Base-by-base conservation (phyloP, 2,329 filamentous ascomycete genomes). In the Epichloe sp. region DNA sequence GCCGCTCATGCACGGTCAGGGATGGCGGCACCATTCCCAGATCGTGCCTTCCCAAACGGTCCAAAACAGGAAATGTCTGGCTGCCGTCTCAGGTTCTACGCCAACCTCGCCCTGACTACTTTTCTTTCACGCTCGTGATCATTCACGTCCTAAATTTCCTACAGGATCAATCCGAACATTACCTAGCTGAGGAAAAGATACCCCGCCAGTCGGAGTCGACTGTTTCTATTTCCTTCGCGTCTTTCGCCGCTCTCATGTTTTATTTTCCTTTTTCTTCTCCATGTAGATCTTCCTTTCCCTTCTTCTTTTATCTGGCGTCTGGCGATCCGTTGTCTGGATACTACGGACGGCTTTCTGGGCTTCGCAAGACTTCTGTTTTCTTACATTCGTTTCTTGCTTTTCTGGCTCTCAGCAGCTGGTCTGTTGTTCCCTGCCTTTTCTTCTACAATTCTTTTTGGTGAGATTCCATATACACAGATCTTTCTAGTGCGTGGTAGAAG, bases 61-160 rank as follows among this genome's bases (percentile, higher is more conserved):
- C 57, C 59, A 60, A 58, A 56, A 64, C 62, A 58, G 55, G 48
- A 54, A 52, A 52, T 54, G 62, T 63, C 60, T 58, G 61, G 60
- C 54, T 53, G 53, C 44, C 55, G 62, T 64, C 61, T 64, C 62
- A 64, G 23, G 54, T 51, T 48, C 46, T 41, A 35, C 49, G 37
- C 37, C 45, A 21, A 15, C 34, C 19, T 42, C 38, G 15, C 36
- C 11, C 15, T 23, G 23, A 44, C 21, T 17, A 7, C 12, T 38
- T 3, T 38, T 38, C 14, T 38, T n/a, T 38, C 37, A 19, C 12
- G 19, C 40, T 11, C 40, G n/a, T 42, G 40, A 31, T 11, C 31
- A 31, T 31, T 31, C 26, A 31, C 26, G 26, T 31, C 26, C 26
- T 2, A 8, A 3, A 8, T 31, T 31, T 31, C 26, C 8, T 11